Percentiles rank a stretch among this genome's conserved stretches.
Conservation (phyloP, 1,284 basidiomycete genomes). For the Exobasidium cylindrosporum region DNA sequence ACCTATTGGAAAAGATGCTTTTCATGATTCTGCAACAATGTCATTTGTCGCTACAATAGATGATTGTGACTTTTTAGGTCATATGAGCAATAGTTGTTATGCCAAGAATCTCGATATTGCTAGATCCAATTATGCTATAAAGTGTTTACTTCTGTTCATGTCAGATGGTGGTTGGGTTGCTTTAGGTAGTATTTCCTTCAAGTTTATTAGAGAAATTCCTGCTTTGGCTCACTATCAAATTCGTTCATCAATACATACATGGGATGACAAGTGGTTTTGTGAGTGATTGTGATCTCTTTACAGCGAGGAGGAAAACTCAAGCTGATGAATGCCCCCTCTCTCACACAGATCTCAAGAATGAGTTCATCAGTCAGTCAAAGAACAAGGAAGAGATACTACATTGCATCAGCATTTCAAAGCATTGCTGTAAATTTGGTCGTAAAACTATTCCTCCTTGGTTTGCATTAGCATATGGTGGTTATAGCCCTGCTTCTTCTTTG, state of each 20-base stretch:
- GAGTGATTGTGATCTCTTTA: no score
- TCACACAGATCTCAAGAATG: not conserved
- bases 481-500: constrained; percentile 1
- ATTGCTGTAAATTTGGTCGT: constrained; percentile 33
- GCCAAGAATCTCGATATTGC: constrained; percentile 2
- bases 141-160: constrained; percentile 21
- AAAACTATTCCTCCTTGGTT: constrained; percentile 46
- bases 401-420: constrained; percentile 32
- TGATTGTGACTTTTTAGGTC: constrained; percentile 9
- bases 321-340: not conserved
- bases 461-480: constrained; percentile 33
- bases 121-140: not conserved
- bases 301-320: not conserved
- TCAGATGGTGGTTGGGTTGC: constrained; percentile 31
- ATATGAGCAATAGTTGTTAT: constrained; percentile 1
- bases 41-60: not conserved
- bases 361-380: not conserved
- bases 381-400: constrained; percentile 20
- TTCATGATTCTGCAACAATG: not conserved
- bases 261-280: constrained; percentile 46
- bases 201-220: constrained; percentile 36
- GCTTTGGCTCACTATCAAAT: constrained; percentile 29
- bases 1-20: not conserved
- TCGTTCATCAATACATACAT: constrained; percentile 25
- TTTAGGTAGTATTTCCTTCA: constrained; percentile 30